phyloP scores from a whole-genome alignment of 2,329 filamentous ascomycete species.

The Aspergillus bombycis region DNA sequence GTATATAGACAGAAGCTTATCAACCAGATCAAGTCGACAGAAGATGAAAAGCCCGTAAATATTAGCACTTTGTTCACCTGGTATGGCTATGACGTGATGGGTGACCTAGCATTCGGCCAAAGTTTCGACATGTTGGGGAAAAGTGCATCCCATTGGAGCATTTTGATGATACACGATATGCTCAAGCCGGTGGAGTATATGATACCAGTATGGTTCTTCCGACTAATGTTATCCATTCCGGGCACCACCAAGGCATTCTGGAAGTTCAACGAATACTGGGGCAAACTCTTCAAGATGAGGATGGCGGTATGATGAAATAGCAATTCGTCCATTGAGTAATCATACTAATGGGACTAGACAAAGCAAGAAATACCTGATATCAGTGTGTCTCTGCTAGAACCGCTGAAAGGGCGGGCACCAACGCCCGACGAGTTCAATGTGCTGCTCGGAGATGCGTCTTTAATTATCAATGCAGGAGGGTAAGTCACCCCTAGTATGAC shows the following conservation, averaged over 20 bases:
- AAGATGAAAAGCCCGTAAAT: background rate
- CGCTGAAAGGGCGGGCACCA: background rate
- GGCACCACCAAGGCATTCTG: background rate
- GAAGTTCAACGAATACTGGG: background rate
- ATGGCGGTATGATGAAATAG: background rate
- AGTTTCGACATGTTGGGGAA: background rate
- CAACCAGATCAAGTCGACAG: background rate
- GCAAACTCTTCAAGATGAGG: background rate
- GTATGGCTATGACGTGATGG: conserved; percentile 6
- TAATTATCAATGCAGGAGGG: background rate
- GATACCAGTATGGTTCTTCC: background rate
- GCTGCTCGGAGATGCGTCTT: background rate
- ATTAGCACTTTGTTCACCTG: background rate
- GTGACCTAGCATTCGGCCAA: background rate
- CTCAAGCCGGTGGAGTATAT: background rate
- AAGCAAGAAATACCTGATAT: background rate
- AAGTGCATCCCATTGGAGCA: background rate
- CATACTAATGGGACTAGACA: background rate
- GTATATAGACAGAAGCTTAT: background rate
- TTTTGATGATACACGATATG: background rate
- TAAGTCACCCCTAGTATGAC: background rate
- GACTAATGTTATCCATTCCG: background rate
- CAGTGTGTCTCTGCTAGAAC: background rate
- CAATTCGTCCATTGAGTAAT: background rate
- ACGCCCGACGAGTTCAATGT: background rate